Percentiles rank a stretch among this genome's conserved stretches.
Evolutionary conservation across 345 rosid genomes (phyloP).

Genomic region (Sisymbrium irio): DNA sequence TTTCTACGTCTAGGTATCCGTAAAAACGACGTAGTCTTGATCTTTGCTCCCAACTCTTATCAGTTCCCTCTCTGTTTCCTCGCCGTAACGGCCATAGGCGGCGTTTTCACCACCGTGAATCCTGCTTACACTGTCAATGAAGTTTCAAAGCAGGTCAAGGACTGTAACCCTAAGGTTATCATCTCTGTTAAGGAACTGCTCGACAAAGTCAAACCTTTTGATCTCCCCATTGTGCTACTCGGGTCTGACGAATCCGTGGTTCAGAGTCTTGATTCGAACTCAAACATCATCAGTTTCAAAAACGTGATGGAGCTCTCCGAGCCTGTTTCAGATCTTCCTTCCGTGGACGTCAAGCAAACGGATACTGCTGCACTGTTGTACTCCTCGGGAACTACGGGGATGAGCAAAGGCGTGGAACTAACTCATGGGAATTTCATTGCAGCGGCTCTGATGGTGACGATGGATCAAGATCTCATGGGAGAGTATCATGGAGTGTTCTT

Average conservation of each 20-base stretch:
- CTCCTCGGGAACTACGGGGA: conserved; percentile 89
- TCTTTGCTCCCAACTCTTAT: conserved; percentile 76
- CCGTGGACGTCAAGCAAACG: conserved; percentile 46
- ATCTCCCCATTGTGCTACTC: conserved; percentile 56
- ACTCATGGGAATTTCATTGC: conserved; percentile 81
- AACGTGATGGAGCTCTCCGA: conserved; percentile 49
- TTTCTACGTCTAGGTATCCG: conserved; percentile 61
- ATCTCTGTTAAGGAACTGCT: conserved; percentile 58
- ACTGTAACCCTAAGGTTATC: conserved; percentile 63
- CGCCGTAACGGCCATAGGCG: conserved; percentile 65
- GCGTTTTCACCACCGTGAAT: conserved; percentile 69
- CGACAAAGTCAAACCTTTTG: conserved; percentile 53
- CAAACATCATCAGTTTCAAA: conserved; percentile 39
- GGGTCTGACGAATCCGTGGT: conserved; percentile 37
- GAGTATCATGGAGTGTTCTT: conserved; percentile 50
- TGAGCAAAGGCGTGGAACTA: conserved; percentile 87
- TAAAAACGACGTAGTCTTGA: conserved; percentile 63
- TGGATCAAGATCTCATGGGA: conserved; percentile 48
- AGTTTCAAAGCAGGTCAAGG: conserved; percentile 65
- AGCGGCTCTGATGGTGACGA: conserved; percentile 53
- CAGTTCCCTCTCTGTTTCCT: conserved; percentile 73
- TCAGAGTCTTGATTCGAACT: conserved; percentile 22
- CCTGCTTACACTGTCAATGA: conserved; percentile 68
- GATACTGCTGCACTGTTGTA: conserved; percentile 70
- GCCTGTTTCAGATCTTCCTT: conserved; percentile 48